Evolutionary conservation across 2,329 filamentous ascomycete genomes (phyloP).

Genomic region (Lecanosticta acicola): DNA sequence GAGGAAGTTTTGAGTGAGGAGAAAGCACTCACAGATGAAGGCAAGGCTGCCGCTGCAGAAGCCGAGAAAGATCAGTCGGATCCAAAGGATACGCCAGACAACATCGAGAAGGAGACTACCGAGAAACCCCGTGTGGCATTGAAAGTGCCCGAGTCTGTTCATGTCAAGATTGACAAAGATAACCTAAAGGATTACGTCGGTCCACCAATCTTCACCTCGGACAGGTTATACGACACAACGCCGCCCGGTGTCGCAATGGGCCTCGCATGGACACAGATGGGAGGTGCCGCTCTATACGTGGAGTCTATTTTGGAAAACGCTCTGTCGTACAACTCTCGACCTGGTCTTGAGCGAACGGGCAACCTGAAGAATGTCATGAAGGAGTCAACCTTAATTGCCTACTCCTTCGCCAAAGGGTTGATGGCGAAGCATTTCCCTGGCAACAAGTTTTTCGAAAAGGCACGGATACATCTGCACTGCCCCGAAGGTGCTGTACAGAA

Average conservation of each 20-base stretch:
- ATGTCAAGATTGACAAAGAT: conserved; percentile 78
- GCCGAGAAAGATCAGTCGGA: conserved; percentile 60
- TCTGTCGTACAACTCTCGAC: conserved; percentile 65
- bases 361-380: conserved; percentile 98
- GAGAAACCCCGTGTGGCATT: conserved; percentile 68
- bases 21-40: conserved; percentile 76
- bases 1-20: conserved; percentile 77
- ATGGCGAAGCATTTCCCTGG: conserved; percentile 79
- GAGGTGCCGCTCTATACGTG: conserved; percentile 91
- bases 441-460: conserved; percentile 95
- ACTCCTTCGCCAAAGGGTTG: conserved; percentile 88
- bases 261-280: conserved; percentile 95
- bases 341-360: conserved; percentile 83
- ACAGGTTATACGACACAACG: conserved; percentile 88
- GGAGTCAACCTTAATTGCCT: conserved; percentile 89
- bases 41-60: conserved; percentile 69
- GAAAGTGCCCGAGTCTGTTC: conserved; percentile 78
- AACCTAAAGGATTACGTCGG: conserved; percentile 96
- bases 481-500: conserved; percentile 95
- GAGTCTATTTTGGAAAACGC: conserved; percentile 90
- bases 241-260: conserved; percentile 96
- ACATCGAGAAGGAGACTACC: conserved; percentile 55
- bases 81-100: conserved; percentile 55
- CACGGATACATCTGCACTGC: conserved; percentile 90
- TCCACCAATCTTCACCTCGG: conserved; percentile 89